phyloP scores from a whole-genome alignment of 352 stramenopile species.

The Peronospora belbahrii region DNA sequence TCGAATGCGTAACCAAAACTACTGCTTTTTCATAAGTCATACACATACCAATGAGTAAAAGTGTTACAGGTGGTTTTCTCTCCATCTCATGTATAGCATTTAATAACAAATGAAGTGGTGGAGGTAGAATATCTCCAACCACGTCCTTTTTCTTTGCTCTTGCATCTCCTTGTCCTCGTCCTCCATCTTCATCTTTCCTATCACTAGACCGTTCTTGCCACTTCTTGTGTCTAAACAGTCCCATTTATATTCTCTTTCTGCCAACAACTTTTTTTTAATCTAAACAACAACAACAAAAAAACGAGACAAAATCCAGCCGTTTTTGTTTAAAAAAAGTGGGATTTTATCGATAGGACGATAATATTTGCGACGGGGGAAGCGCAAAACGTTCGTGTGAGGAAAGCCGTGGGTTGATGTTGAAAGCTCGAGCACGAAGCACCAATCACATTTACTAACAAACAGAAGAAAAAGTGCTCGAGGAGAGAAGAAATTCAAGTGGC shows the following conservation, averaged over 20 bases:
- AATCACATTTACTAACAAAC: conserved; percentile 12
- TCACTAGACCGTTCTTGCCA: background rate
- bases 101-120: conserved; percentile 31
- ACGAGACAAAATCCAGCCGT: conserved; percentile 13
- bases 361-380: background rate
- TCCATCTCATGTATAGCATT: conserved; percentile 46
- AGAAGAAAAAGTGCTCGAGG: conserved; percentile 6
- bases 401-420: conserved; percentile 8
- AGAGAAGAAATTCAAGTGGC: background rate
- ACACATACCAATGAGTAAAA: conserved; percentile 34
- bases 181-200: conserved; percentile 3
- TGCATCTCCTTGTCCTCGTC: no score
- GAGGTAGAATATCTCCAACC: conserved; percentile 19
- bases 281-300: no score
- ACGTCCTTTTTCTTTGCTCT: conserved; percentile 5
- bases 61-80: conserved; percentile 49
- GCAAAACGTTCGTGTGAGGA: background rate
- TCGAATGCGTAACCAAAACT: no score
- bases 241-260: no score
- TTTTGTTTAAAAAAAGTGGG: no score
- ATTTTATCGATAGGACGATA: conserved; percentile 18
- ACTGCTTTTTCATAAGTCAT: background rate
- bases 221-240: conserved; percentile 20
- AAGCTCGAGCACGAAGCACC: background rate
- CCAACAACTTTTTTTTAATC: no score